Evolutionary conservation across 495 filamentous ascomycete species (phyloP).

Genomic region (Thozetella sp.): DNA sequence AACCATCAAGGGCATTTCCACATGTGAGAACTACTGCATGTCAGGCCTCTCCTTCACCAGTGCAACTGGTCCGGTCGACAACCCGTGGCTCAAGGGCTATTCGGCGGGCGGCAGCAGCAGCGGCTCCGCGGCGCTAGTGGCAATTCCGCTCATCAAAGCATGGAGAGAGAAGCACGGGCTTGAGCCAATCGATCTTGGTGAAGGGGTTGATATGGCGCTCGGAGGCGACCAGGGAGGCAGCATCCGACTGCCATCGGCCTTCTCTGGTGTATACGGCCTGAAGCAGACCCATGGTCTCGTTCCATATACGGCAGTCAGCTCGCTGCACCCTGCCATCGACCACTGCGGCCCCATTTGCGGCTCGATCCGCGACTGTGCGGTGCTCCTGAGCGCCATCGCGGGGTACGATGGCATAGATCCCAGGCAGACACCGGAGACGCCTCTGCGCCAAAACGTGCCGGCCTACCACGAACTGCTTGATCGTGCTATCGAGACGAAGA

Average conservation of each 20-base stretch:
- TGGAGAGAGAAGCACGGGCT: conserved; percentile 10
- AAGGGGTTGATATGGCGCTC: conserved; percentile 48
- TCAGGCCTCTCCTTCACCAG: conserved; percentile 28
- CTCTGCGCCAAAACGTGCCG: conserved; percentile 21
- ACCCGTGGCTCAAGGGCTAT: conserved; percentile 34
- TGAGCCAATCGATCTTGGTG: conserved; percentile 10
- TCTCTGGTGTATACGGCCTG: conserved; percentile 35
- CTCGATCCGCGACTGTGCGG: conserved; percentile 40
- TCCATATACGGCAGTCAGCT: conserved; percentile 34
- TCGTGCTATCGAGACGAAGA: conserved; percentile 9
- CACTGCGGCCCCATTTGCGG: conserved; percentile 41
- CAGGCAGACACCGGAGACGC: conserved; percentile 30
- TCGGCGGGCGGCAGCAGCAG: conserved; percentile 53
- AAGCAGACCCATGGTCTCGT: conserved; percentile 31
- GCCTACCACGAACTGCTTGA: conserved; percentile 34
- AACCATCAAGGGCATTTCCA: conserved; percentile 31
- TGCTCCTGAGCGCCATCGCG: conserved; percentile 42
- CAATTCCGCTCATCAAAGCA: conserved; percentile 10
- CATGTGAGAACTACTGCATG: conserved; percentile 44
- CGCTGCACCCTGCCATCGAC: conserved; percentile 37
- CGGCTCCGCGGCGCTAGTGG: conserved; percentile 50
- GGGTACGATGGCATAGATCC: conserved; percentile 55
- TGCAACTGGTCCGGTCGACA: conserved; percentile 39
- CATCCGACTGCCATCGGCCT: conserved; percentile 42
- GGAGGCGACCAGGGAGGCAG: conserved; percentile 57